Evolutionary conservation across 2,329 filamentous ascomycete genomes (phyloP), one percentile per base, ranked within the genome.

Genomic region (Monascus ruber): DNA sequence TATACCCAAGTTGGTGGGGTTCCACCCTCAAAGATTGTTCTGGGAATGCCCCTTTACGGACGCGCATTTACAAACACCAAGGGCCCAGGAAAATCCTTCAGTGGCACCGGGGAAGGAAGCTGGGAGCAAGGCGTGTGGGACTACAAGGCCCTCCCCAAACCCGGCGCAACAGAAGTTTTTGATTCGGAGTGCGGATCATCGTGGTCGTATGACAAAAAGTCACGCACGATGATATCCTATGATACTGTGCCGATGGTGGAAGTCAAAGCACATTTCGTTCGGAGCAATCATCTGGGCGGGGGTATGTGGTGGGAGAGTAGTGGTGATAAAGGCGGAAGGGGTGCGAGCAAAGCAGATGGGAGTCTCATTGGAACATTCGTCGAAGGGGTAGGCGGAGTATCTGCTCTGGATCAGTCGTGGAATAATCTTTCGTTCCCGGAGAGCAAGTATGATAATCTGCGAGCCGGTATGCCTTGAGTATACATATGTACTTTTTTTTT

Each of bases 41-140:
- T 95, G n/a, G 88, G 89, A 3, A 91, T 94, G 85, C 88, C 89
- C 5, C 68, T 96, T n/a, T 95, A 95, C 59, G 89, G 89, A 4
- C 83, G 87, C 32, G 79, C 85, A 0, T 96, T 95, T 56, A 72
- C 79, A 52, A 77, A 79, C 50, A 94, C 88, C 0, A 74, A 83
- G 31, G 88, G 89, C 0, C 74, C 79, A 0, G 88, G 88, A 0
- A 60, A 68, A 8, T 69, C 79, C 0, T 96, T 75, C 65, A 74
- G 65, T 28, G 88, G 88, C 4, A 71, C 84, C 5, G 89, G 87
- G 2, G 71, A 81, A 42, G 63, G 63, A 10, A 85, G 76, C 40
- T 95, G 85, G 84, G 88, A 95, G 66, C 71, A 74, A 9, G 86
- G 87, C 1, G 79, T 94, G 2, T 85, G 83, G 68, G 88, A 95